Conservation (phyloP, 2,329 filamentous ascomycete species). For the Hortaea sp. region DNA sequence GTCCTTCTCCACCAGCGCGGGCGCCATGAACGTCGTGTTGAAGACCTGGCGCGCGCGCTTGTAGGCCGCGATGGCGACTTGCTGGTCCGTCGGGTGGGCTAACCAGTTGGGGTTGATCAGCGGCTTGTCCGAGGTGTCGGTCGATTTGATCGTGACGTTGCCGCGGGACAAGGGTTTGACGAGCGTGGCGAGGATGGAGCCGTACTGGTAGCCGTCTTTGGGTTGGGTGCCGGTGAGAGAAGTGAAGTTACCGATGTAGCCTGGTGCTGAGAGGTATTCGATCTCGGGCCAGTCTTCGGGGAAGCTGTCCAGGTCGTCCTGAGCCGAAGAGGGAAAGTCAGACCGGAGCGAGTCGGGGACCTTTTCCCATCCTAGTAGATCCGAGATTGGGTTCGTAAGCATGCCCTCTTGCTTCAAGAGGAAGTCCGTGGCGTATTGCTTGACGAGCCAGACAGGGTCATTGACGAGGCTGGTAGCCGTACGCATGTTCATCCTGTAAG, state of each 20-base stretch:
- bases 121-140: neutral
- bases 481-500: neutral
- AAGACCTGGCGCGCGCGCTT: conserved; percentile 3
- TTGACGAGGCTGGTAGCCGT: neutral
- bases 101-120: conserved; percentile 1
- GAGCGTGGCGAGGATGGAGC: conserved; percentile 47
- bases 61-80: neutral
- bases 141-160: conserved; percentile 1
- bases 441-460: neutral
- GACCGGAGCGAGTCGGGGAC: conserved; percentile 8
- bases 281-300: conserved; percentile 5
- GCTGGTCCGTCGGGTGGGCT: conserved; percentile 35
- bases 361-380: conserved; percentile 10
- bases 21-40: neutral
- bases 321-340: conserved; percentile 3
- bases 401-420: conserved; percentile 11
- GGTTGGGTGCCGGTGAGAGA: neutral
- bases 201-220: conserved; percentile 23
- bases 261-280: neutral
- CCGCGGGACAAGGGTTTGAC: conserved; percentile 25
- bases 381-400: conserved; percentile 11
- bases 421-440: conserved; percentile 6
- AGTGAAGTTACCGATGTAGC: neutral
- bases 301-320: neutral
- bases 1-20: neutral